A percentile compares a stretch with the other conserved stretches of the same genome.
Evolutionary conservation across 2,329 filamentous ascomycete genomes (phyloP).

Genomic region (Paracamarosporium sp.): DNA sequence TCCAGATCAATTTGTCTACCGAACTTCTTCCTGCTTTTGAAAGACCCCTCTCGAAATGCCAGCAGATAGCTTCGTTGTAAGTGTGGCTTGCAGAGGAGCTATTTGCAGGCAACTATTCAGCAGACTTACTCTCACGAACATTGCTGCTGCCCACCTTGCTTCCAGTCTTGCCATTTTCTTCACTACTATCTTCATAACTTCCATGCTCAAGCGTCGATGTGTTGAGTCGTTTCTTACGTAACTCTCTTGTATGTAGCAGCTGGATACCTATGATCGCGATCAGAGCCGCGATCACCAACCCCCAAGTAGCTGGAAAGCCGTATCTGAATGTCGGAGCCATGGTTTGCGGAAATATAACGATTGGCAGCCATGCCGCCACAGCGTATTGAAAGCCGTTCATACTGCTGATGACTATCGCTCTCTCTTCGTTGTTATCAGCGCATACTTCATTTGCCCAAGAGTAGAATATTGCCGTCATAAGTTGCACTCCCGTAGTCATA

Average conservation of each 20-base stretch:
- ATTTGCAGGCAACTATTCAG: background rate
- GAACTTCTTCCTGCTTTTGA: background rate
- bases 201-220: background rate
- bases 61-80: background rate
- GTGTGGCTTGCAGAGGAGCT: background rate
- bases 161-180: background rate
- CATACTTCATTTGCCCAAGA: conserved; percentile 46
- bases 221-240: background rate
- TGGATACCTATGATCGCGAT: conserved; percentile 9
- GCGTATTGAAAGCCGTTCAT: conserved; percentile 45
- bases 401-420: conserved; percentile 39
- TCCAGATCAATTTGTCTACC: background rate
- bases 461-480: conserved; percentile 46
- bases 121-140: background rate
- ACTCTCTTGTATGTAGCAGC: background rate
- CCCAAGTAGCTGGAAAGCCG: conserved; percentile 14
- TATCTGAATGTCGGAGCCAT: conserved; percentile 37
- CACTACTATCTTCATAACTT: background rate
- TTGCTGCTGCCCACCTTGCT: background rate
- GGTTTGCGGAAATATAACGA: conserved; percentile 44
- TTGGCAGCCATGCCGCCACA: conserved; percentile 39
- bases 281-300: conserved; percentile 13
- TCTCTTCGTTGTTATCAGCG: conserved; percentile 39
- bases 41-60: background rate
- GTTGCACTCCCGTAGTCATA: conserved; percentile 33